Evolutionary conservation across 2,329 filamentous ascomycete species (phyloP).

Genomic region (Colletotrichum plurivorum): DNA sequence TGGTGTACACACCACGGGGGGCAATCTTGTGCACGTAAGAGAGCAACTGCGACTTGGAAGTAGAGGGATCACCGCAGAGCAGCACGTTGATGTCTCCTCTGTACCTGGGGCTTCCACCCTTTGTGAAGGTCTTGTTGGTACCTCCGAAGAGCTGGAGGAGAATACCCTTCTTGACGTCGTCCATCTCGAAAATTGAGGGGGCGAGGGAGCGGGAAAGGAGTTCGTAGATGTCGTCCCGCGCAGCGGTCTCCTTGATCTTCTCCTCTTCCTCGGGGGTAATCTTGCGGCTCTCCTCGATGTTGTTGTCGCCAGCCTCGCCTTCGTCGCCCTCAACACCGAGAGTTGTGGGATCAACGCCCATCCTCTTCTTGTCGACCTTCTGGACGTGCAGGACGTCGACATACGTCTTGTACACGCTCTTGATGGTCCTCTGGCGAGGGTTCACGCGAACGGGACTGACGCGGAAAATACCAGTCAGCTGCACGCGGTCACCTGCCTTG

Average conservation of each 20-base stretch:
- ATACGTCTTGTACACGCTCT: slow-evolving; percentile 98
- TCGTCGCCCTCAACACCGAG: slow-evolving; percentile 84
- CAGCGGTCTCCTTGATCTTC: slow-evolving; percentile 86
- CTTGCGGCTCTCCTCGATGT: slow-evolving; percentile 86
- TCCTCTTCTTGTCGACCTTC: slow-evolving; percentile 94
- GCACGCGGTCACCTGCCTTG: slow-evolving; percentile 96
- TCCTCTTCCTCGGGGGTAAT: slow-evolving; percentile 89
- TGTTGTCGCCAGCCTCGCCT: slow-evolving; percentile 74
- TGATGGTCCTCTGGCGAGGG: slow-evolving; percentile 90
- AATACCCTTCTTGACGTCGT: slow-evolving; percentile 99
- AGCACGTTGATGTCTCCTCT: slow-evolving; percentile 98
- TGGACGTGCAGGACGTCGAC: slow-evolving; percentile 96
- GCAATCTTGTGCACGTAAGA: slow-evolving; percentile 98
- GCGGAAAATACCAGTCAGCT: slow-evolving; percentile 97
- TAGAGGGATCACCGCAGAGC: slow-evolving; percentile 96
- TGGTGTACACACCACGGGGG: slow-evolving; percentile 87
- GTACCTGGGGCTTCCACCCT: slow-evolving; percentile 95
- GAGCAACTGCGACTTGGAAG: slow-evolving; percentile 94
- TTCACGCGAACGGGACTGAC: slow-evolving; percentile 95
- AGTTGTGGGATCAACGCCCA: slow-evolving; percentile 92
- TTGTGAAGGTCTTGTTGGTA: slow-evolving; percentile 97
- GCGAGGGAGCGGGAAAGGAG: slow-evolving; percentile 91
- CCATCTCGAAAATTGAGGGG: slow-evolving; percentile 96
- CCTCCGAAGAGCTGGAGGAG: slow-evolving; percentile 96
- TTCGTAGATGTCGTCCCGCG: slow-evolving; percentile 91